Evolutionary conservation across 306 rosid genomes (phyloP).

Genomic region (Lagenaria siceraria): DNA sequence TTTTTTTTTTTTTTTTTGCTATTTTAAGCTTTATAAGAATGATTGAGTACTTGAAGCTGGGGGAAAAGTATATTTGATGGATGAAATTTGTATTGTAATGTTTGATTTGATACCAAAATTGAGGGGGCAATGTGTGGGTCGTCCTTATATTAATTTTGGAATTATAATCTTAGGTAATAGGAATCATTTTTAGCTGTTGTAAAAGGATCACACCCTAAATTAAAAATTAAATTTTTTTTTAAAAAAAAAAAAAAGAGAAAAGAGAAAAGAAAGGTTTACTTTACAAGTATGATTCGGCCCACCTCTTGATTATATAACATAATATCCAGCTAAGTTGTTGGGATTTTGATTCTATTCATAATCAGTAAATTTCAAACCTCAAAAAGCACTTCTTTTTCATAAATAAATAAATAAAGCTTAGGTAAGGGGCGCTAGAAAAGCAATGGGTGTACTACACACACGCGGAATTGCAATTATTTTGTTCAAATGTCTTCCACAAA

Average conservation of each 20-base stretch:
- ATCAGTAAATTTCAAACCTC: not conserved
- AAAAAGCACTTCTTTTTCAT: not conserved
- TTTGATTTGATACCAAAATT: not conserved
- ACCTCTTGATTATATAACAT: not conserved
- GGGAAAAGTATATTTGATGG: no score
- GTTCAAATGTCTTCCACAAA: slow-evolving; percentile 9
- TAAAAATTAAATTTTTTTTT: no score
- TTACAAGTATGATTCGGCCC: not conserved
- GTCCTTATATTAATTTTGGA: not conserved
- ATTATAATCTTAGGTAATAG: not conserved
- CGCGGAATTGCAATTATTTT: not conserved
- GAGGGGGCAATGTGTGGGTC: not conserved
- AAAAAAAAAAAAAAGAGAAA: no score
- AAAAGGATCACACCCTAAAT: no score
- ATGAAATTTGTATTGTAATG: no score
- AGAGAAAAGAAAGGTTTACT: no score
- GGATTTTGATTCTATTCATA: not conserved
- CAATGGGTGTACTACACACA: slow-evolving; percentile 2
- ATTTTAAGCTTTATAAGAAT: not conserved
- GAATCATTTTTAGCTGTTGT: not conserved
- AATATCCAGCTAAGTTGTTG: not conserved
- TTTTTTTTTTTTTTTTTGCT: not conserved
- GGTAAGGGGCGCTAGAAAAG: not conserved
- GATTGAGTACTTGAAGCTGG: not conserved
- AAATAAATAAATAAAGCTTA: not conserved